Evolutionary conservation across 2,329 filamentous ascomycete species (phyloP).

Genomic region (Alternaria triticina): DNA sequence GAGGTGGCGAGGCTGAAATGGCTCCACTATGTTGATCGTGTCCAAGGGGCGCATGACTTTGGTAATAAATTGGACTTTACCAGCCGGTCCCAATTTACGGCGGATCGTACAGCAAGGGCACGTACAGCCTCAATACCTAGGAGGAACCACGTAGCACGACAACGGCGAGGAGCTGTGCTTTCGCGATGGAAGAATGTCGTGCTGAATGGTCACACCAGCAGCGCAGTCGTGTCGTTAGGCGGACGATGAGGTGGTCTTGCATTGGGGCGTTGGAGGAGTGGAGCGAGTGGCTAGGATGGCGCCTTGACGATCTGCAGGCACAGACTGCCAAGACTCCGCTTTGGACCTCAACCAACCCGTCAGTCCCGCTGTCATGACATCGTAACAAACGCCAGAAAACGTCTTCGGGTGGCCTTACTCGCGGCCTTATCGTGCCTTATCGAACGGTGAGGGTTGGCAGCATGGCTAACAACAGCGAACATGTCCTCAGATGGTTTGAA

Average conservation of each 20-base stretch:
- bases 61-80: conserved; percentile 18
- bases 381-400: background rate
- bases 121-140: conserved; percentile 11
- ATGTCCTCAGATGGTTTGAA: background rate
- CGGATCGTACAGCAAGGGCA: background rate
- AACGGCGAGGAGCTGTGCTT: background rate
- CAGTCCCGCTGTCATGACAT: background rate
- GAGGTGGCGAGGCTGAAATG: conserved; percentile 8
- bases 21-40: conserved; percentile 15
- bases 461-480: background rate
- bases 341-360: conserved; percentile 23
- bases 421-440: background rate
- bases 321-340: conserved; percentile 25
- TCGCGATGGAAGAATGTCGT: background rate
- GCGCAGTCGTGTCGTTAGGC: conserved; percentile 26
- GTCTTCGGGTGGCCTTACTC: background rate
- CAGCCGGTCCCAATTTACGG: conserved; percentile 22
- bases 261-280: conserved; percentile 23
- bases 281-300: conserved; percentile 22
- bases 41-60: conserved; percentile 16
- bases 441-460: background rate
- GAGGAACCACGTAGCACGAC: conserved; percentile 8
- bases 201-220: conserved; percentile 14
- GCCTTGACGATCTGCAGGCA: conserved; percentile 27
- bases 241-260: conserved; percentile 28